Conservation (phyloP, 371 early-diverging fungal species). For the Dipsacomyces acuminosporus region DNA sequence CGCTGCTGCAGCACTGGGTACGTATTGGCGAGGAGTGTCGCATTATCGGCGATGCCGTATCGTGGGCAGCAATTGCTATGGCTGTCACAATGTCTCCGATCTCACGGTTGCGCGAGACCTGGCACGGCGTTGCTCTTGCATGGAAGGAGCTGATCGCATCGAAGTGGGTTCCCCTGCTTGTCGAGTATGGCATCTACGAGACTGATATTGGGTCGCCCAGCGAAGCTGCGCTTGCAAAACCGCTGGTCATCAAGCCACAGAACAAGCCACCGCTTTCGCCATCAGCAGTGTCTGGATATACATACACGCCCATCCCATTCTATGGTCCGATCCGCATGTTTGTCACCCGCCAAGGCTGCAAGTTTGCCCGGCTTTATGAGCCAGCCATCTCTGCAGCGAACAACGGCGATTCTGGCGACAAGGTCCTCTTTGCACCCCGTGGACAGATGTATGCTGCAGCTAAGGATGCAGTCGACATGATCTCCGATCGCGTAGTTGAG, state of each 20-base stretch:
- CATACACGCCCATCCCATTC: conserved; percentile 42
- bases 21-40: conserved; percentile 56
- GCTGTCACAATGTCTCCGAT: conserved; percentile 70
- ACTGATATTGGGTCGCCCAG: conserved; percentile 14
- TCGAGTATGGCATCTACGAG: conserved; percentile 50
- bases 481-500: conserved; percentile 26
- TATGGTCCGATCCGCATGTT: conserved; percentile 45
- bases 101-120: conserved; percentile 66
- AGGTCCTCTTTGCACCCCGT: conserved; percentile 35
- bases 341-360: conserved; percentile 22
- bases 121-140: conserved; percentile 59
- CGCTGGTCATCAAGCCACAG: conserved; percentile 35
- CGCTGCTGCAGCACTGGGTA: conserved; percentile 71
- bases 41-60: conserved; percentile 60
- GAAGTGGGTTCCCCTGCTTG: conserved; percentile 57
- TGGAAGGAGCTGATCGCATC: conserved; percentile 52
- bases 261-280: not conserved
- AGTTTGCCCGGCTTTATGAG: conserved; percentile 12
- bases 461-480: conserved; percentile 20
- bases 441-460: conserved; percentile 41
- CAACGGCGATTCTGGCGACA: conserved; percentile 26
- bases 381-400: conserved; percentile 9
- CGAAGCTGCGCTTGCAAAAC: conserved; percentile 5
- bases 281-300: conserved; percentile 22
- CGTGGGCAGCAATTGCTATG: conserved; percentile 70